These are phyloP conservation scores for Diplosphaera chodatii DNA, from an alignment of 139 green algal species.

Conservation along the genomic window DNA sequence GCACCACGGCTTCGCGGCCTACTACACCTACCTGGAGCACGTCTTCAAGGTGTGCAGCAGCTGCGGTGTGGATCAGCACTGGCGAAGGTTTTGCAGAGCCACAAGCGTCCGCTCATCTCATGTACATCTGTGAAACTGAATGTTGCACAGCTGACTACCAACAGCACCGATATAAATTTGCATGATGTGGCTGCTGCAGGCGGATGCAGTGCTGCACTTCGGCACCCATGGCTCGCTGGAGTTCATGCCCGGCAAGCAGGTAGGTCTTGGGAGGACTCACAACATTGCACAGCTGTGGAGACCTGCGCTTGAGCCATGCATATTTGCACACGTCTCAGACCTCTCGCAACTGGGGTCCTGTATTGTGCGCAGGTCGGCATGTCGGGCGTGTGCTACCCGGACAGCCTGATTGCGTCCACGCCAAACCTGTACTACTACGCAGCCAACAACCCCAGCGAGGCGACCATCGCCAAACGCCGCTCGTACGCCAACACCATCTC, in stretches of 20 bases:
- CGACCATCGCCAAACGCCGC: conserved; percentile 98
- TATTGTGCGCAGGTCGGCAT: conserved; percentile 98
- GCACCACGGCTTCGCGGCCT: conserved; percentile 99
- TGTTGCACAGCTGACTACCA: no score
- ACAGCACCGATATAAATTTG: no score
- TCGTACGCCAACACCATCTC: conserved; percentile 99
- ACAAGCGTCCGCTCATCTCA: no score
- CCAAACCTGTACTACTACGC: conserved; percentile 99
- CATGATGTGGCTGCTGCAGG: conserved; percentile 18
- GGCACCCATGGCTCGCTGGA: conserved; percentile 98
- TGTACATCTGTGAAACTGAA: no score
- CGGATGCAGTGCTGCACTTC: conserved; percentile 98
- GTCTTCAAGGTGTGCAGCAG: conserved; percentile 66
- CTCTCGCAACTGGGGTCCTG: no score
- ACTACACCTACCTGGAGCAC: conserved; percentile 98
- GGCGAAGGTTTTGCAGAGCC: no score
- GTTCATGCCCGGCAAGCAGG: conserved; percentile 98
- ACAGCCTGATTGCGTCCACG: conserved; percentile 93
- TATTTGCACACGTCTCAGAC: no score
- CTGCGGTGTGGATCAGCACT: no score
- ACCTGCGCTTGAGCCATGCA: no score
- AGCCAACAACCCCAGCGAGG: conserved; percentile 98
- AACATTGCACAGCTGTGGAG: no score
- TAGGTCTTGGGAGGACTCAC: conserved; percentile 37
- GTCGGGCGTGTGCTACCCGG: conserved; percentile 94